phyloP scores from a whole-genome alignment of 2,329 filamentous ascomycete genomes.

The Fusarium chlamydosporum region DNA sequence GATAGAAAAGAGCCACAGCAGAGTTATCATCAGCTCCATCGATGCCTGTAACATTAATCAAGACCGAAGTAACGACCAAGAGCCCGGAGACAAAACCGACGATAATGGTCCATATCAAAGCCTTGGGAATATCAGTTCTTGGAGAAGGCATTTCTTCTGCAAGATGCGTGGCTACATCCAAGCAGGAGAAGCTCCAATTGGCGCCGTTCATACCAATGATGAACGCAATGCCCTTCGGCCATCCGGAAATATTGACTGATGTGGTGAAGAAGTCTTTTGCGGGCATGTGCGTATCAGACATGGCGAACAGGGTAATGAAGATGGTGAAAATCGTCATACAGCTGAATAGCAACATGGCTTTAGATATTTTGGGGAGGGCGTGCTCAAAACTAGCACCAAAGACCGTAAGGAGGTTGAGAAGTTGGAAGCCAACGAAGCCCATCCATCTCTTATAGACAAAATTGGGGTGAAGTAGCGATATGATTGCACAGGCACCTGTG shows the following conservation, averaged over 20 bases:
- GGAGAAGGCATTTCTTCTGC: slow-evolving; percentile 18
- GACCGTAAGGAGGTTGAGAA: slow-evolving; percentile 9
- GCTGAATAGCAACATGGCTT: slow-evolving; percentile 10
- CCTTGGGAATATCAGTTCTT: slow-evolving; percentile 8
- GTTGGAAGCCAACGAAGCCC: slow-evolving; percentile 11
- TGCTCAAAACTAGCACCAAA: slow-evolving; percentile 15
- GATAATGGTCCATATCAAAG: slow-evolving; percentile 18
- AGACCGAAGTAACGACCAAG: not conserved
- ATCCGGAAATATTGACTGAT: slow-evolving; percentile 9
- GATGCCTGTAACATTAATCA: slow-evolving; percentile 2
- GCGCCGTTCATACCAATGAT: slow-evolving; percentile 14
- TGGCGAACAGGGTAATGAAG: slow-evolving; percentile 8
- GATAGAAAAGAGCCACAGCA: slow-evolving; percentile 10
- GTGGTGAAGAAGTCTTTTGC: slow-evolving; percentile 10
- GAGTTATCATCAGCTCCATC: slow-evolving; percentile 13
- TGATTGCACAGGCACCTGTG: slow-evolving; percentile 1
- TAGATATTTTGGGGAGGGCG: not conserved
- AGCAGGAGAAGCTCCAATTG: slow-evolving; percentile 15
- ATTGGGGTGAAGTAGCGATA: not conserved
- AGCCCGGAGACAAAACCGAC: slow-evolving; percentile 12
- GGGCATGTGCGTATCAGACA: slow-evolving; percentile 3
- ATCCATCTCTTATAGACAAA: slow-evolving; percentile 19
- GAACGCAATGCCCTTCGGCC: slow-evolving; percentile 17
- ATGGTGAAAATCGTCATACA: slow-evolving; percentile 8
- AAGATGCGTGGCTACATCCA: slow-evolving; percentile 17